phyloP scores from a whole-genome alignment of 2,329 filamentous ascomycete species.

The Ophiostoma sp. region DNA sequence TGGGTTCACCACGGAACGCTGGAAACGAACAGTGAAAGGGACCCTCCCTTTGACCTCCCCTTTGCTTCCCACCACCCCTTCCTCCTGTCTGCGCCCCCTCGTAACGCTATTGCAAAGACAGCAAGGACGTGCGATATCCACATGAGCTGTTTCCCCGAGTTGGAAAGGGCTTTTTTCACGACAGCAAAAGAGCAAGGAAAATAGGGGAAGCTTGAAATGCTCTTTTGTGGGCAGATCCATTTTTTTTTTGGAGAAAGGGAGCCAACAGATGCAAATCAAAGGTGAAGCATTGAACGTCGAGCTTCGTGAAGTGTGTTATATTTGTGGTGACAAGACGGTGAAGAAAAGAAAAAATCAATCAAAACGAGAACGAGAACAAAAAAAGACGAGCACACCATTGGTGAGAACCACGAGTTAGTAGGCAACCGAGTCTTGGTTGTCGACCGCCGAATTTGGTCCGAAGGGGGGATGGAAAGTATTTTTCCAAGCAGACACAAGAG shows the following conservation, averaged over 20 bases:
- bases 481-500: background rate
- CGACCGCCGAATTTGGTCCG: conserved; percentile 5
- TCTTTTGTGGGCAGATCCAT: background rate
- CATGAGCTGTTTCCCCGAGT: conserved; percentile 30
- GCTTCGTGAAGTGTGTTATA: background rate
- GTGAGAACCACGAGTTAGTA: background rate
- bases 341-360: background rate
- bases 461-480: background rate
- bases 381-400: background rate
- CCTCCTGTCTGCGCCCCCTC: background rate
- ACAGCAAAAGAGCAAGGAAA: background rate
- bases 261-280: background rate
- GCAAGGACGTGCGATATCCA: conserved; percentile 24
- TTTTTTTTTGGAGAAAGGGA: conserved; percentile 1
- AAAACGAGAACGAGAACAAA: background rate
- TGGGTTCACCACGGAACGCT: conserved; percentile 20
- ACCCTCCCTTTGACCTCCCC: background rate
- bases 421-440: background rate
- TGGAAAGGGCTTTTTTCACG: conserved; percentile 13
- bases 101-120: conserved; percentile 12
- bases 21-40: background rate
- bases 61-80: background rate
- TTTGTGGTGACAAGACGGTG: background rate
- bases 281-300: background rate
- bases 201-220: background rate